Base-by-base conservation (phyloP, 2,329 filamentous ascomycete genomes). In the Aaosphaeria arxii region DNA sequence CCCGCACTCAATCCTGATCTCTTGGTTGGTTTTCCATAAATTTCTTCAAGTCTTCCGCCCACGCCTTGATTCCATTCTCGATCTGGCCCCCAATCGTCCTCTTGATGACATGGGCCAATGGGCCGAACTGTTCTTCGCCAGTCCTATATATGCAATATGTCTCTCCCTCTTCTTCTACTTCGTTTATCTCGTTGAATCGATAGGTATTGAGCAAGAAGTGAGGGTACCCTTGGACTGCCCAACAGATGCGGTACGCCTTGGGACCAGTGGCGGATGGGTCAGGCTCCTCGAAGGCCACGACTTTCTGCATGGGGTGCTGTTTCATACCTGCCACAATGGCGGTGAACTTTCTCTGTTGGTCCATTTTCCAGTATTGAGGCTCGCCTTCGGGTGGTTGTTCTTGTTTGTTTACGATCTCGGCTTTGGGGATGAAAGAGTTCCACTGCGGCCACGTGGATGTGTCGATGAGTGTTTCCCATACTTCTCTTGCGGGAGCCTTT, bases 21-120 rank as follows among this genome's bases (percentile, higher is more conserved):
- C 17, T 24, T 24, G 17, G 17, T 24, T 24, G 17, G 17, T 36
- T 36, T 36, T 36, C 33, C 33, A 36, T 13, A 11, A 2, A 11
- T 36, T 36, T 44, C 41, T 52, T 52, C 11, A 52, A 24, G 5
- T 48, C 49, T 5, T 44, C 36, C 13, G 49, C 46, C 49, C 40
- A 46, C 6, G 42, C 13, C 7, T 46, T 40, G 33, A 49, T 44
- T 3, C 46, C 49, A 17, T 43, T 44, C 29, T 44, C 40, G 28
- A 52, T 11, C 30, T 30, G 5, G n/a, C 35, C 46, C 24, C 45
- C 42, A 42, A 48, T 40, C 6, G 41, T 6, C 33, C 11, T 33
- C 30, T 52, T 52, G 4, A 44, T 28, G 4, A 45, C 13, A n/a
- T 46, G 42, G 3, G 49, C 46, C 29, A 52, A 9, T n/a, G 47